These are phyloP conservation scores for Pseudogymnoascus sp. DNA, from an alignment of 2,329 filamentous ascomycete species.

Conservation along the genomic window DNA sequence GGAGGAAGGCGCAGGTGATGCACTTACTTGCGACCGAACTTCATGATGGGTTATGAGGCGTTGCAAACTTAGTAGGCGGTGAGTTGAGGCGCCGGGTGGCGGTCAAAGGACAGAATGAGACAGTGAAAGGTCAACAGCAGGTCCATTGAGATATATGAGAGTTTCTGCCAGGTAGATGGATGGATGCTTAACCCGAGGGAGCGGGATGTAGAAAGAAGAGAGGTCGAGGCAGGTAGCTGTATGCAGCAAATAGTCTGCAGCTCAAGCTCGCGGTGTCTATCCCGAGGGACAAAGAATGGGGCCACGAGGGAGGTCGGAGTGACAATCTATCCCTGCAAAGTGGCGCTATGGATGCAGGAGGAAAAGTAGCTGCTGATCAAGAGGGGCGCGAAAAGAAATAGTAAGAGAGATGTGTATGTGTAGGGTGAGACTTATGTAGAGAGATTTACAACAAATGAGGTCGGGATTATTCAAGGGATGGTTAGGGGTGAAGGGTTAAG, in stretches of 20 bases:
- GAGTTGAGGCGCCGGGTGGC: background rate
- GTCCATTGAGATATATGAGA: conserved; percentile 7
- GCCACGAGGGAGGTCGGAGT: background rate
- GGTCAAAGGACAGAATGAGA: conserved; percentile 4
- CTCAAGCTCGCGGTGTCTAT: background rate
- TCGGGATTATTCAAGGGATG: background rate
- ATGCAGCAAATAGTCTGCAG: background rate
- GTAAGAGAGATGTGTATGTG: background rate
- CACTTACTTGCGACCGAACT: conserved; percentile 54
- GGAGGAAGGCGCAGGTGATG: conserved; percentile 13
- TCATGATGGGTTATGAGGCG: conserved; percentile 37
- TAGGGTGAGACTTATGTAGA: background rate
- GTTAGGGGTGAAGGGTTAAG: background rate
- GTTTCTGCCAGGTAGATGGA: background rate
- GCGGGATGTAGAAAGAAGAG: background rate
- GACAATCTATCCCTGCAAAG: conserved; percentile 4
- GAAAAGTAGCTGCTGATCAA: background rate
- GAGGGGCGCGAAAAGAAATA: background rate
- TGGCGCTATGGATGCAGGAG: conserved; percentile 4
- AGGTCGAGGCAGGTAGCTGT: background rate
- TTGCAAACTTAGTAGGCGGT: background rate
- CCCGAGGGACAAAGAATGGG: background rate
- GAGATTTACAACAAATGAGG: background rate
- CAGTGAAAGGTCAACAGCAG: background rate
- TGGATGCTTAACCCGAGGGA: background rate